Evolutionary conservation across 2,329 filamentous ascomycete genomes (phyloP).

Genomic region (Ophiostoma himal-ulmi): DNA sequence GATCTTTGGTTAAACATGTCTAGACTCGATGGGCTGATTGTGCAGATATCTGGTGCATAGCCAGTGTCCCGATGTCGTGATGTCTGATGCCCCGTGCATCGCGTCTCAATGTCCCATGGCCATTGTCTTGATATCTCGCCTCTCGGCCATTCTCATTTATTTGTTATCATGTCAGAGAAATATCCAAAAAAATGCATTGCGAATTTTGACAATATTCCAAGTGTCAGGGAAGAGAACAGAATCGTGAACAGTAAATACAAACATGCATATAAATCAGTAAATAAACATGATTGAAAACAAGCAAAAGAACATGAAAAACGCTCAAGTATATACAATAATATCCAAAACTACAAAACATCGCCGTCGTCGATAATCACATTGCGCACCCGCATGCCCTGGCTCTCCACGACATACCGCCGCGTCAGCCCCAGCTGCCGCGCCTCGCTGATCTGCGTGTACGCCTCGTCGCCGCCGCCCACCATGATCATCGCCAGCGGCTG

Average conservation of each 20-base stretch:
- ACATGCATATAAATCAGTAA: not conserved
- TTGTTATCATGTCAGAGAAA: constrained; percentile 12
- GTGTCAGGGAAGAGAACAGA: not conserved
- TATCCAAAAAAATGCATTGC: constrained; percentile 16
- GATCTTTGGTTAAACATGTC: constrained; percentile 56
- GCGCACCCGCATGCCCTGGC: constrained; percentile 69
- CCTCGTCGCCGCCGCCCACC: constrained; percentile 63
- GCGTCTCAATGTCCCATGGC: too few relatives aligned
- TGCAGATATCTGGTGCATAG: too few relatives aligned
- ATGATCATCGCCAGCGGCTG: constrained; percentile 78
- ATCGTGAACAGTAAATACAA: not conserved
- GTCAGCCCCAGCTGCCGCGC: constrained; percentile 68
- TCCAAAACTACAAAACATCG: constrained; percentile 22
- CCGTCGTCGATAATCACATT: constrained; percentile 63
- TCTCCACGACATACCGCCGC: constrained; percentile 72
- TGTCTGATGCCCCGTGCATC: not conserved
- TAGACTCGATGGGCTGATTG: not conserved
- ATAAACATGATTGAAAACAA: not conserved
- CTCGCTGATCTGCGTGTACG: constrained; percentile 56
- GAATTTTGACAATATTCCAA: constrained; percentile 5
- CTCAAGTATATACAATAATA: not conserved
- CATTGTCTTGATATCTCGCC: not conserved
- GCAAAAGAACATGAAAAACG: not conserved
- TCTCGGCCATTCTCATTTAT: not conserved
- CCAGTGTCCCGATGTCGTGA: not conserved